Evolutionary conservation across 1,139 yeast genomes (phyloP).

Genomic region (Blastobotrys elegans): DNA sequence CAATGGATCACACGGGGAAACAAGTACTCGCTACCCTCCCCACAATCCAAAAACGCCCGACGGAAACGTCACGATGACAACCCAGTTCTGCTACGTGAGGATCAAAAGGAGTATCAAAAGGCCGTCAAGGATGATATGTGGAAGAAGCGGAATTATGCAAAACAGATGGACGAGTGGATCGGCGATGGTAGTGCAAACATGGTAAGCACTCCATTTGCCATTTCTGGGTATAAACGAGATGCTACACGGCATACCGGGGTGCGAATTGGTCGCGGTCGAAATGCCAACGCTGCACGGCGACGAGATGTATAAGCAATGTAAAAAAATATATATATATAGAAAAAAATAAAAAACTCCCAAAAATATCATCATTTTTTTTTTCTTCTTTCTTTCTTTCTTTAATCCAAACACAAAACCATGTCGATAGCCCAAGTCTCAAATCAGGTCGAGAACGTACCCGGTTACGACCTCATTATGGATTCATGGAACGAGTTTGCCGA

Average conservation of each 20-base stretch:
- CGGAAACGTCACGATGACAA: conserved; percentile 29
- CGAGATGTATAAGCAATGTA: conserved; percentile 4
- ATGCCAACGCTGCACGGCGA: conserved; percentile 60
- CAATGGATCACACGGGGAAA: conserved; percentile 94
- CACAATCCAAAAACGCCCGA: conserved; percentile 38
- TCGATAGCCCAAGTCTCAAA: neutral
- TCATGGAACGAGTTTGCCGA: conserved; percentile 62
- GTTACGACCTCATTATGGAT: conserved; percentile 50
- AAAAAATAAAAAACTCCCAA: neutral
- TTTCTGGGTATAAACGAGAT: conserved; percentile 45
- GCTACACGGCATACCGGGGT: conserved; percentile 59
- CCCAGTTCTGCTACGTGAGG: conserved; percentile 64
- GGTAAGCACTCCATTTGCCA: conserved; percentile 83
- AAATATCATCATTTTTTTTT: neutral
- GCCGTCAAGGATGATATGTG: conserved; percentile 85
- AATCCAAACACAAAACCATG: neutral
- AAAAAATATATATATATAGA: too few species aligned
- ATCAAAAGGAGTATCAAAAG: conserved; percentile 87
- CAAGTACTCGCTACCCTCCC: conserved; percentile 59
- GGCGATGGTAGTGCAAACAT: conserved; percentile 95
- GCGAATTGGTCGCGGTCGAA: conserved; percentile 76
- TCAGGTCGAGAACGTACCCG: conserved; percentile 50
- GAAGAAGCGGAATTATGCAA: conserved; percentile 83
- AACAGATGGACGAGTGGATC: conserved; percentile 78
- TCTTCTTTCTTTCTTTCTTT: neutral